Conservation (phyloP, 257 asterid species). For the Penstemon davidsonii region DNA sequence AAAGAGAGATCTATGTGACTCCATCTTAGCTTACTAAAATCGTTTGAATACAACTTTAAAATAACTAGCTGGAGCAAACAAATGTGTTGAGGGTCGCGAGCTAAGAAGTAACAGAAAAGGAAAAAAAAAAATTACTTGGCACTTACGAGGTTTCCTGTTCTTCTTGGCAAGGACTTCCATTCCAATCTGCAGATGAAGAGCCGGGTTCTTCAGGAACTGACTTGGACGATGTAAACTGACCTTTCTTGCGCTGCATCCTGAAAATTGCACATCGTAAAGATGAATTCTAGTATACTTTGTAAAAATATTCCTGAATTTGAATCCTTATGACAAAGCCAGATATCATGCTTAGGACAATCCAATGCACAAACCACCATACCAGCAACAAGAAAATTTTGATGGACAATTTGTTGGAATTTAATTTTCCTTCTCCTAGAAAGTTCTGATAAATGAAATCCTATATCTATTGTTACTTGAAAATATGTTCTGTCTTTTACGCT, state of each 20-base stretch:
- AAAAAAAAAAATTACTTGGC: slow-evolving; percentile 13
- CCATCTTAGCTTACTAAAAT: slow-evolving; percentile 16
- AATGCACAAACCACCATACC: slow-evolving; percentile 5
- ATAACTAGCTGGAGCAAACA: slow-evolving; percentile 12
- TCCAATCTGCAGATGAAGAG: slow-evolving; percentile 80
- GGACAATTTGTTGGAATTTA: neutral
- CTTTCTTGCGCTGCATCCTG: slow-evolving; percentile 99
- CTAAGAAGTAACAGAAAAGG: slow-evolving; percentile 3
- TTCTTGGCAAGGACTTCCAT: slow-evolving; percentile 62
- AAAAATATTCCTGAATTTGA: neutral
- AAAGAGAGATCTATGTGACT: neutral
- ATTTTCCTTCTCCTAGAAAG: slow-evolving; percentile 8
- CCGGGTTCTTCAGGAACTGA: slow-evolving; percentile 74
- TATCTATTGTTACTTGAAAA: neutral
- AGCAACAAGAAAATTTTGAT: neutral
- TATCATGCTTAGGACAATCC: neutral
- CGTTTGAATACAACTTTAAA: neutral
- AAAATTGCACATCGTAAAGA: slow-evolving; percentile 24
- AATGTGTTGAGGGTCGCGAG: neutral
- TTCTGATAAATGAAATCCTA: neutral
- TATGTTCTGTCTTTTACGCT: neutral
- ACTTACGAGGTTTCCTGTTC: slow-evolving; percentile 89
- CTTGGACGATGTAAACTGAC: slow-evolving; percentile 93
- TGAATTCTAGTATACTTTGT: neutral
- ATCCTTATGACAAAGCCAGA: neutral